Conservation (phyloP, 345 rosid genomes). For the Acer yangbiense region DNA sequence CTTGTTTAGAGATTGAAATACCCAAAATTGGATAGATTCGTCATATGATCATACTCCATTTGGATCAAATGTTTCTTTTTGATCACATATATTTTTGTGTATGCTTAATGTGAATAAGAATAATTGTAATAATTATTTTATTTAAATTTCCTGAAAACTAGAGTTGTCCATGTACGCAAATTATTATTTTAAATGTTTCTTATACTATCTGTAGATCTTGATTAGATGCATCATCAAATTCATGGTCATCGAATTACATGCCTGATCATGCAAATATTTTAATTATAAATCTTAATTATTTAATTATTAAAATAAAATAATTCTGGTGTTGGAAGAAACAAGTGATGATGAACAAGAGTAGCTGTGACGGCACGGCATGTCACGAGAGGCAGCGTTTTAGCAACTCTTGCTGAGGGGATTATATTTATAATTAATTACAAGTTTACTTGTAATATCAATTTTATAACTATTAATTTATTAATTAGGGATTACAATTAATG, state of each 20-base stretch:
- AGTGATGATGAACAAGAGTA: background rate
- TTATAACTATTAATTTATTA: background rate
- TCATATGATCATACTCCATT: background rate
- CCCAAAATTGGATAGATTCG: constrained; percentile 9
- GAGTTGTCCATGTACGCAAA: background rate
- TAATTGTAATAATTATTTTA: background rate
- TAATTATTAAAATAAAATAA: background rate
- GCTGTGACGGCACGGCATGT: constrained; percentile 50
- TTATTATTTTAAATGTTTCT: background rate
- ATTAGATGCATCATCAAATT: background rate
- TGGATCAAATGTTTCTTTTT: background rate
- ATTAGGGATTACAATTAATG: background rate
- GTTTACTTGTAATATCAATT: background rate
- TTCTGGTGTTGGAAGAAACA: background rate
- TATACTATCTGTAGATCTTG: background rate
- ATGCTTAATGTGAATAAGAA: constrained; percentile 10
- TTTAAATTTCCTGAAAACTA: background rate
- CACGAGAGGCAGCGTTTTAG: constrained; percentile 20
- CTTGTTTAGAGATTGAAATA: constrained; percentile 24
- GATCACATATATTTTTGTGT: background rate
- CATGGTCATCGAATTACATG: constrained; percentile 13
- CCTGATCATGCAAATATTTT: constrained; percentile 25
- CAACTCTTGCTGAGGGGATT: background rate
- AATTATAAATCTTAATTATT: constrained; percentile 14
- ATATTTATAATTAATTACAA: background rate